phyloP scores from a whole-genome alignment of 1,139 yeast genomes.

The Saccharomyces hybrid region DNA sequence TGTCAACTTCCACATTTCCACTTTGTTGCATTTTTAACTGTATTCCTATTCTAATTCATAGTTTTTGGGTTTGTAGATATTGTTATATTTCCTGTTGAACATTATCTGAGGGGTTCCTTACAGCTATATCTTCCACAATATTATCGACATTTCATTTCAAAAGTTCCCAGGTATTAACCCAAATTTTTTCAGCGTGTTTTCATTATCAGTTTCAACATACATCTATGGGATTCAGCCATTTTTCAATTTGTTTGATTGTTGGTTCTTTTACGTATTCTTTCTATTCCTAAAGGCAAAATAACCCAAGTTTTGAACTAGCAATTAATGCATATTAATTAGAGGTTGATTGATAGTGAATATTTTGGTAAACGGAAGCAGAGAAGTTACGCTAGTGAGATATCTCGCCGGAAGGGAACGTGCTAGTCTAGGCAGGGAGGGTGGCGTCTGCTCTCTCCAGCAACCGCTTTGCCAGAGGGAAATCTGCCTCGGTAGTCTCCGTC shows the following conservation, averaged over 20 bases:
- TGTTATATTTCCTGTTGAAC: too few relatives aligned
- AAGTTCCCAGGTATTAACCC: not conserved
- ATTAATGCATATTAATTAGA: not conserved
- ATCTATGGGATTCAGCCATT: slow-evolving; percentile 98
- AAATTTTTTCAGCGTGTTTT: not conserved
- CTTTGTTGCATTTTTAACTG: too few relatives aligned
- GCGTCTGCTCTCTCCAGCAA: not conserved
- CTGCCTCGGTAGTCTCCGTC: too few relatives aligned
- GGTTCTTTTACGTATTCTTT: not conserved
- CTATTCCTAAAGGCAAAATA: not conserved
- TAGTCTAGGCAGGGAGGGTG: not conserved
- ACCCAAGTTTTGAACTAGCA: not conserved
- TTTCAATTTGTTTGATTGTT: slow-evolving; percentile 19
- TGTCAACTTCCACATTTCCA: too few relatives aligned
- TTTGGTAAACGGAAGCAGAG: not conserved
- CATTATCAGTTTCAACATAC: slow-evolving; percentile 44
- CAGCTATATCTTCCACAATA: too few relatives aligned
- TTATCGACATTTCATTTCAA: not conserved
- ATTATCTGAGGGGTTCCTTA: too few relatives aligned
- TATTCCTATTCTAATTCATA: too few relatives aligned
- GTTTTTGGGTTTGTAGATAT: too few relatives aligned
- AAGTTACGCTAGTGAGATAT: not conserved
- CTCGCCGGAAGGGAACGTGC: not conserved
- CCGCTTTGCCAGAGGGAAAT: not conserved
- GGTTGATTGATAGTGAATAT: not conserved